These are phyloP conservation scores for Chlamydomonas asymmetrica DNA, from an alignment of 139 green algal genomes.

Conservation along the genomic window DNA sequence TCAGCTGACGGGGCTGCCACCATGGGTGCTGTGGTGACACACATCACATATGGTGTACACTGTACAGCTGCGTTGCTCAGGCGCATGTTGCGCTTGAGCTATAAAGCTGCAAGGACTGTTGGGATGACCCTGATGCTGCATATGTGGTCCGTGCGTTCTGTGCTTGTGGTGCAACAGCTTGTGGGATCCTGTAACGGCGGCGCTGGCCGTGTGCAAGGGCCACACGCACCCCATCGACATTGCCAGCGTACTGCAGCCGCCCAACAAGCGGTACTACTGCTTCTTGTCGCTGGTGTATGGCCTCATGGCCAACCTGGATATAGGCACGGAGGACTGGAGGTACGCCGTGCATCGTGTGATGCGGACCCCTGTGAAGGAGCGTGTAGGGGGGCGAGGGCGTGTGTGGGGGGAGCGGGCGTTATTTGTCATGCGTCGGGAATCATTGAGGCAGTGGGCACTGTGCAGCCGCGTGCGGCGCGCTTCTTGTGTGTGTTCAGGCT, in stretches of 20 bases:
- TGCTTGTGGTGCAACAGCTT: slow-evolving; percentile 35
- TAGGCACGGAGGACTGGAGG: slow-evolving; percentile 77
- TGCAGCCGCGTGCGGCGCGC: too few relatives aligned
- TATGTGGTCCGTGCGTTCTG: not conserved
- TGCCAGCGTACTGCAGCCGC: slow-evolving; percentile 64
- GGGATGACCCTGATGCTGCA: not conserved
- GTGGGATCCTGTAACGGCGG: slow-evolving; percentile 61
- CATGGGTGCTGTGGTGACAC: too few relatives aligned
- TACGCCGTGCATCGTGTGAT: slow-evolving; percentile 1
- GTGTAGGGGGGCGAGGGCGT: not conserved
- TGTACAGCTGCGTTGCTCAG: too few relatives aligned
- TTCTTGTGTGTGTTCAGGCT: too few relatives aligned
- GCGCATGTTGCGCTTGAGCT: too few relatives aligned
- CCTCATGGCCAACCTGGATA: slow-evolving; percentile 75
- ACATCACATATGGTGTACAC: too few relatives aligned
- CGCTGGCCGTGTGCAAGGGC: slow-evolving; percentile 51
- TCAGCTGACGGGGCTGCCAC: too few relatives aligned
- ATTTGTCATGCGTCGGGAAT: too few relatives aligned
- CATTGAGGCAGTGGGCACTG: too few relatives aligned
- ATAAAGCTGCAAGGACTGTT: too few relatives aligned
- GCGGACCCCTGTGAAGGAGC: not conserved
- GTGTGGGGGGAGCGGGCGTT: too few relatives aligned
- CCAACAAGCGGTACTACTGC: slow-evolving; percentile 47
- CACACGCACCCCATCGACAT: slow-evolving; percentile 56
- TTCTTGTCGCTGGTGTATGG: slow-evolving; percentile 75